Evolutionary conservation across 2,329 filamentous ascomycete genomes (phyloP).

Genomic region (Epicoccum nigrum): DNA sequence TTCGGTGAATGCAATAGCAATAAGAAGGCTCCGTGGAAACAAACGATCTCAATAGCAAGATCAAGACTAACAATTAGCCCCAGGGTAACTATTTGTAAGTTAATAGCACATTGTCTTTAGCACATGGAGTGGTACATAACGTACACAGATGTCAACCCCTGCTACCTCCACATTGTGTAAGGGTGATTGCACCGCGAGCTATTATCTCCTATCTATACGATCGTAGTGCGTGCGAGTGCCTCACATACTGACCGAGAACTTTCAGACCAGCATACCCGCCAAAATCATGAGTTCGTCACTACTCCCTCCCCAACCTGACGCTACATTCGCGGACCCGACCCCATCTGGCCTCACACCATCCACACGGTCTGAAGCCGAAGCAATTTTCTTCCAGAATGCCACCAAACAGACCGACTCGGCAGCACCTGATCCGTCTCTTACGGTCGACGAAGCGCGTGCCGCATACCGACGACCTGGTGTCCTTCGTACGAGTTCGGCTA

Average conservation of each 20-base stretch:
- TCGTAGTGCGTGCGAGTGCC: too few relatives aligned
- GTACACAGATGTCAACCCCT: too few relatives aligned
- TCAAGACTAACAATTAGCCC: constrained; percentile 4
- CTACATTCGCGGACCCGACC: constrained; percentile 30
- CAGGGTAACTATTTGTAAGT: background rate
- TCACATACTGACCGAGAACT: background rate
- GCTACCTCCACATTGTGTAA: too few relatives aligned
- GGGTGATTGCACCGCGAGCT: too few relatives aligned
- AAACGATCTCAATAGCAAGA: background rate
- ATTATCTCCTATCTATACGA: background rate
- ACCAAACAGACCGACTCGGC: constrained; percentile 44
- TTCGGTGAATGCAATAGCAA: constrained; percentile 19
- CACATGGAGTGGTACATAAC: too few relatives aligned
- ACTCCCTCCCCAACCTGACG: constrained; percentile 28
- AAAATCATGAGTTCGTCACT: constrained; percentile 20
- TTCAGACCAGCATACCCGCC: constrained; percentile 9
- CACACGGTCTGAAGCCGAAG: constrained; percentile 45
- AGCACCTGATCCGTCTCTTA: constrained; percentile 35
- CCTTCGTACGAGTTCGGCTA: constrained; percentile 35
- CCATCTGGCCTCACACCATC: constrained; percentile 46
- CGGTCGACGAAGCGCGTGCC: constrained; percentile 31
- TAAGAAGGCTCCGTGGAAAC: constrained; percentile 13
- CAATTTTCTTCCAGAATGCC: constrained; percentile 40
- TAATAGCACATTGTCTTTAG: too few relatives aligned
- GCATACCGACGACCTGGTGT: constrained; percentile 37